Base-by-base conservation (phyloP, 768 basidiomycete species). In the Tricholoma saponaceum region DNA sequence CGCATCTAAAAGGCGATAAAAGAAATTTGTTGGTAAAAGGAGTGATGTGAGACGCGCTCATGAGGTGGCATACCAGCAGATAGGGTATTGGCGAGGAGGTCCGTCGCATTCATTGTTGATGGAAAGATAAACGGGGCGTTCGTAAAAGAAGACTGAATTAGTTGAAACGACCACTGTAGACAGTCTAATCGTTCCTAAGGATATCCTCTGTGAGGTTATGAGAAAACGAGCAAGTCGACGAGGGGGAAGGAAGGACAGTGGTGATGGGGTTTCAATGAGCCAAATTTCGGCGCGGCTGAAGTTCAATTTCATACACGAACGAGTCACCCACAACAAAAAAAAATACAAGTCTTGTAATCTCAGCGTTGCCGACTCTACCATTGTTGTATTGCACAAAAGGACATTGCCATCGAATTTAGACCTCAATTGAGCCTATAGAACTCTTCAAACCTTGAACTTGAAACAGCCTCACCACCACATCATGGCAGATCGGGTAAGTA, bases 51-150 rank as follows among this genome's bases (percentile, higher is more conserved):
- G 60, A 73, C 67, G 75, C 70, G 72, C 62, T 58, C 68, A 58
- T 57, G 58, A 62, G 62, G 69, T 64, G 72, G 74, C 85, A 66
- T 68, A 94, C 94, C 91, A 47, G 91, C 79, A 59, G 93, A 95
- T 65, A 98, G 87, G 67, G 95, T 88, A 78, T 96, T 94, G 64
- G 89, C 85, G 68, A 98, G 86, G 59, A 98, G 86, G 72, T 92
- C 86, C 57, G 84, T 87, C 63, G 92, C 92, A 80, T 92, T 92
- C 93, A 96, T 95, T 69, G 76, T 82, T 71, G 72, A 69, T 63
- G 64, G 16, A 52, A 39, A 55, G 61, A 62, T 58, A 44, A 54
- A 47, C 28, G 37, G 35, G 37, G n/a, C 10, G 25, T 39, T 62
- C 62, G 66, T 58, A 51, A 26, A 56, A 46, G 55, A 49, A 52